Percentiles rank a stretch among this genome's conserved stretches.
Evolutionary conservation across 1,139 yeast species (phyloP).

Genomic region (Yamadazyma atmosphaerica): DNA sequence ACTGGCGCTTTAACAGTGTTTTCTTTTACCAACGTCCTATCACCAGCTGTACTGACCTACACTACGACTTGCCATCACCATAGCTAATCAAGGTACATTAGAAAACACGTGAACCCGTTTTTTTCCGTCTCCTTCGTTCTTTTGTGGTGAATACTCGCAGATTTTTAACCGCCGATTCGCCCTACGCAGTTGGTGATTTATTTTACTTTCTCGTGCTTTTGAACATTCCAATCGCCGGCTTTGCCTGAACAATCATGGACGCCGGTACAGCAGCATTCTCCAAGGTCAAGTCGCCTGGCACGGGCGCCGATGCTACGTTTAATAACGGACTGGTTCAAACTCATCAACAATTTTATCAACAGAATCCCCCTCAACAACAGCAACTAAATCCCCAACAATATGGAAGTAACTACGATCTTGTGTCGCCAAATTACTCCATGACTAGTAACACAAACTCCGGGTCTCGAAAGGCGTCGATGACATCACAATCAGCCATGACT

Average conservation of each 20-base stretch:
- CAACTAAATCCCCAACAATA: conserved; percentile 9
- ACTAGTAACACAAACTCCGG: conserved; percentile 7
- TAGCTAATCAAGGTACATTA: too few species aligned
- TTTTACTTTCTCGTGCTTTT: too few species aligned
- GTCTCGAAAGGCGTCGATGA: conserved; percentile 43
- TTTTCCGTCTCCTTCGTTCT: too few species aligned
- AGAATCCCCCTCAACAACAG: conserved; percentile 12
- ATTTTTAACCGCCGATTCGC: too few species aligned
- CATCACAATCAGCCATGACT: conserved; percentile 40
- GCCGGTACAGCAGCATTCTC: conserved; percentile 16
- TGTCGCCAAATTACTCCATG: conserved; percentile 17
- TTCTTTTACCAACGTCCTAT: too few species aligned
- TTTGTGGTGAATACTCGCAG: too few species aligned
- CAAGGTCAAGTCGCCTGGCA: conserved; percentile 3
- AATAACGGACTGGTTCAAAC: conserved; percentile 5
- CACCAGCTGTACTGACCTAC: too few species aligned
- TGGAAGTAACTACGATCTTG: conserved; percentile 19
- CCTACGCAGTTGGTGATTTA: too few species aligned
- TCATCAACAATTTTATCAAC: conserved; percentile 11
- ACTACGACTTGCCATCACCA: too few species aligned
- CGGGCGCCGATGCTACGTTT: neutral
- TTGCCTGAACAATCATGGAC: conserved; percentile 17
- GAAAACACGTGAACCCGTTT: too few species aligned
- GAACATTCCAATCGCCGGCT: too few species aligned
- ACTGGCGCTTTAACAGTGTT: too few species aligned